Evolutionary conservation across 495 filamentous ascomycete genomes (phyloP).

Genomic region (Tuber magnatum): DNA sequence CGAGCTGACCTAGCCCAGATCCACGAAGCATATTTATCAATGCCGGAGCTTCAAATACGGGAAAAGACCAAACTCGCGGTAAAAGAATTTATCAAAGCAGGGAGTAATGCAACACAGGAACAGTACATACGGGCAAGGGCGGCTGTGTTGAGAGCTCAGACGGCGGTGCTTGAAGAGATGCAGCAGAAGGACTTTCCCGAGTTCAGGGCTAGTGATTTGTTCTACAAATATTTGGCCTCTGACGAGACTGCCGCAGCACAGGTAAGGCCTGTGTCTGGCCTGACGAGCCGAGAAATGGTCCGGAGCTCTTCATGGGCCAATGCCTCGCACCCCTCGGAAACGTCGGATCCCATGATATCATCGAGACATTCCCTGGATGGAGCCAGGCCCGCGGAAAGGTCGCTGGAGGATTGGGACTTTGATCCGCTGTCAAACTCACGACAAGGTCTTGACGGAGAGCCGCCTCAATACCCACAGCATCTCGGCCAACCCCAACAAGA

Average conservation of each 20-base stretch:
- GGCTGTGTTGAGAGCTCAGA: conserved; percentile 76
- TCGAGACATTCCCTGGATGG: conserved; percentile 37
- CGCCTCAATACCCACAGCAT: conserved; percentile 45
- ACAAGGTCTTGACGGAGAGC: conserved; percentile 49
- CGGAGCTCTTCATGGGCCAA: conserved; percentile 36
- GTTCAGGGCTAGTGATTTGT: conserved; percentile 87
- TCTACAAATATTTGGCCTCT: conserved; percentile 88
- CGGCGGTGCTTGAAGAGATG: conserved; percentile 72
- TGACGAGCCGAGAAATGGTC: conserved; percentile 13
- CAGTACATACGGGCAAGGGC: conserved; percentile 80
- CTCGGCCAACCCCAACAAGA: conserved; percentile 44
- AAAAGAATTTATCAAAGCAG: conserved; percentile 68
- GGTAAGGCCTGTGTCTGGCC: conserved; percentile 1
- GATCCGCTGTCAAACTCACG: conserved; percentile 57
- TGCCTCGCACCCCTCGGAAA: conserved; percentile 6
- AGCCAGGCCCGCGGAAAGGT: conserved; percentile 1
- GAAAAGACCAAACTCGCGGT: conserved; percentile 61
- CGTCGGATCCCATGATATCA: conserved; percentile 41
- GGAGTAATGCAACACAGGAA: conserved; percentile 61
- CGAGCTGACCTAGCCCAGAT: conserved; percentile 81
- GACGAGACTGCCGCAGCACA: conserved; percentile 55
- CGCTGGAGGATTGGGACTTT: conserved; percentile 55
- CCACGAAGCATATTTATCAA: conserved; percentile 77
- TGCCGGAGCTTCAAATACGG: conserved; percentile 70
- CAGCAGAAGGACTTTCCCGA: conserved; percentile 67